These are phyloP conservation scores for Datura wrightii DNA, from an alignment of 257 asterid genomes.

Conservation along the genomic window DNA sequence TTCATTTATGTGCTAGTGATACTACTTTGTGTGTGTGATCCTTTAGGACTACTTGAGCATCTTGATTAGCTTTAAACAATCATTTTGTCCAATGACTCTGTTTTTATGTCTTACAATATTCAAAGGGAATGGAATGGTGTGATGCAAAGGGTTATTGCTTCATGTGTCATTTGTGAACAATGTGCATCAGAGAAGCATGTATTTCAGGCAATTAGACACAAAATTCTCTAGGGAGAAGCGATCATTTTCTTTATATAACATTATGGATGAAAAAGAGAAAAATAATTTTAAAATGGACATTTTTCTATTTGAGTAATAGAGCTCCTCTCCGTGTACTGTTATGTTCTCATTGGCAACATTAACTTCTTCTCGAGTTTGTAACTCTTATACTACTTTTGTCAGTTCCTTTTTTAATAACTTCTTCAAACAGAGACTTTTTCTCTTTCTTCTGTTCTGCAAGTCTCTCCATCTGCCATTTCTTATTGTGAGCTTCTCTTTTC, in stretches of 20 bases:
- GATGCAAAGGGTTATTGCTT: background rate
- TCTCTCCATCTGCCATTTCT: background rate
- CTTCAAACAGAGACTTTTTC: background rate
- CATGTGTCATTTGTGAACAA: background rate
- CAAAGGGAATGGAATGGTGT: background rate
- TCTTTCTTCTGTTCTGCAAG: slow-evolving; percentile 8
- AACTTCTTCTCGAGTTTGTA: background rate
- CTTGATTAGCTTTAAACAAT: background rate
- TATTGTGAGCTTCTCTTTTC: background rate
- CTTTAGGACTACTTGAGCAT: slow-evolving; percentile 4
- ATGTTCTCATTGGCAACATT: background rate
- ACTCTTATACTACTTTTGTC: background rate
- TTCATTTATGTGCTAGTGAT: background rate
- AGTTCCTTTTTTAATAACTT: background rate
- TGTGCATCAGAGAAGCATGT: background rate
- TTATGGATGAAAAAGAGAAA: background rate
- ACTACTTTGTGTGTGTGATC: background rate
- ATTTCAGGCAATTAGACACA: background rate
- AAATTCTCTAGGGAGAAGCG: background rate
- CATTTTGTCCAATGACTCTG: slow-evolving; percentile 13
- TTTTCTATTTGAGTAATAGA: background rate
- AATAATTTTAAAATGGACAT: background rate
- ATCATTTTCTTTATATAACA: background rate
- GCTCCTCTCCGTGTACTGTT: background rate
- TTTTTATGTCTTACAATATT: background rate